phyloP scores from a whole-genome alignment of 106 monocot genomes.

The Alisma plantagoaquatica region DNA sequence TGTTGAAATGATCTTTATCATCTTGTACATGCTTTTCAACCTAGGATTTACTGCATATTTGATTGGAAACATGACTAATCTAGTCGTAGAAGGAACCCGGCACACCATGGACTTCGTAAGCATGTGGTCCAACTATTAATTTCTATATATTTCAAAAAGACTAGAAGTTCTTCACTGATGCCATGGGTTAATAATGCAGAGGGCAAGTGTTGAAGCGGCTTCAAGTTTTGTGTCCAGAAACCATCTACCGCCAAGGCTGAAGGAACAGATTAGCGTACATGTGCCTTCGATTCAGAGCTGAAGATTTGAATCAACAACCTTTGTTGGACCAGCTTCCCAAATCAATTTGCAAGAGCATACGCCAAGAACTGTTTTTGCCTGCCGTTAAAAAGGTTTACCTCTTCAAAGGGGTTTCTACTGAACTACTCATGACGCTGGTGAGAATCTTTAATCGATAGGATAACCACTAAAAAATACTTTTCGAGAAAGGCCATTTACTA shows the following conservation, averaged over 20 bases:
- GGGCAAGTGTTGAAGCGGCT: slow-evolving; percentile 73
- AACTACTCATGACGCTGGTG: slow-evolving; percentile 62
- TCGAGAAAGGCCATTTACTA: background rate
- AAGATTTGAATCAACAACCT: slow-evolving; percentile 86
- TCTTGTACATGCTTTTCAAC: slow-evolving; percentile 93
- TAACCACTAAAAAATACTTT: background rate
- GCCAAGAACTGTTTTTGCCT: slow-evolving; percentile 75
- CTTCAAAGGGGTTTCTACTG: slow-evolving; percentile 78
- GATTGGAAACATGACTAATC: slow-evolving; percentile 98
- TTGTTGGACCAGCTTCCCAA: slow-evolving; percentile 89
- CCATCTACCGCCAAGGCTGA: slow-evolving; percentile 58
- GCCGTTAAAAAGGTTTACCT: slow-evolving; percentile 66
- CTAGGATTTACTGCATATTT: slow-evolving; percentile 86
- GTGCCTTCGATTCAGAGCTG: slow-evolving; percentile 86
- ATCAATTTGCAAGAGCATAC: slow-evolving; percentile 85
- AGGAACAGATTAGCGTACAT: slow-evolving; percentile 88
- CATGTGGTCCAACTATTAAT: too few species aligned
- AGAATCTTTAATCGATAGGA: too few species aligned
- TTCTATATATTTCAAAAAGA: too few species aligned
- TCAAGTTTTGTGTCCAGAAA: slow-evolving; percentile 77
- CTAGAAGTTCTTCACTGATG: too few species aligned
- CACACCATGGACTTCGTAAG: slow-evolving; percentile 21
- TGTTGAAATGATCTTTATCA: slow-evolving; percentile 82
- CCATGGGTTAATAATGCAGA: too few species aligned
- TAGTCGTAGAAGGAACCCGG: slow-evolving; percentile 88